These are phyloP conservation scores for Colletotrichum sp. DNA, from an alignment of 2,329 filamentous ascomycete species.

Conservation along the genomic window DNA sequence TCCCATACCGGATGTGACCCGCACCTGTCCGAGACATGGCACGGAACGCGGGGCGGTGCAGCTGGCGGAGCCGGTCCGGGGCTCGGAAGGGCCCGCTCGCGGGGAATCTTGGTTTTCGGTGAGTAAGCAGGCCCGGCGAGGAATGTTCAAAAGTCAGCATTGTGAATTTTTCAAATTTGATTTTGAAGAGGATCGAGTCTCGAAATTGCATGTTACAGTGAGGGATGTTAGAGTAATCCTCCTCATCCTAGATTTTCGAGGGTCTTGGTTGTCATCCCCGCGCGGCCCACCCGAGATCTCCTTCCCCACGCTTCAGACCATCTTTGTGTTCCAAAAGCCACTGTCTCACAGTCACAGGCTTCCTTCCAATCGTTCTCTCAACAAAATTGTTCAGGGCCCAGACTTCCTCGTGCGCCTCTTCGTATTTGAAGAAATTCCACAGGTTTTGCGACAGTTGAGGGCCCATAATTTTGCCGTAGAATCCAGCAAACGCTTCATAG, in stretches of 20 bases:
- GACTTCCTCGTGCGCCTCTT: not conserved
- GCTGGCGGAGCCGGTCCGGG: not conserved
- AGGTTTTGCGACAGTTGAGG: not conserved
- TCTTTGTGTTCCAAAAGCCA: slow-evolving; percentile 2
- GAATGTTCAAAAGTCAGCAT: too few species aligned
- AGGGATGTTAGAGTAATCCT: too few species aligned
- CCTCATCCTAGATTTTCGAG: not conserved
- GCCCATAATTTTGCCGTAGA: not conserved
- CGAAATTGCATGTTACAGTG: too few species aligned
- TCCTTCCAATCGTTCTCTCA: not conserved
- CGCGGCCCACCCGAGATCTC: not conserved
- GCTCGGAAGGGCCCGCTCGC: not conserved
- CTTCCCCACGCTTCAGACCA: not conserved
- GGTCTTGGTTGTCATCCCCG: not conserved
- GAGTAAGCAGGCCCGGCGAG: not conserved
- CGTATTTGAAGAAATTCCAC: not conserved
- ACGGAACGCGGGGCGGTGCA: not conserved
- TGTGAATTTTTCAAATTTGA: too few species aligned
- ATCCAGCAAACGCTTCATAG: not conserved
- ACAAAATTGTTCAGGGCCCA: not conserved
- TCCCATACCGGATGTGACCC: not conserved
- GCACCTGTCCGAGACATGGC: not conserved
- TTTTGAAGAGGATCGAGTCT: too few species aligned
- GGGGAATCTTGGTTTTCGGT: accelerated
- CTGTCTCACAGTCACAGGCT: not conserved